phyloP scores from a whole-genome alignment of 2,329 filamentous ascomycete species.

The Colletotrichum agaves region DNA sequence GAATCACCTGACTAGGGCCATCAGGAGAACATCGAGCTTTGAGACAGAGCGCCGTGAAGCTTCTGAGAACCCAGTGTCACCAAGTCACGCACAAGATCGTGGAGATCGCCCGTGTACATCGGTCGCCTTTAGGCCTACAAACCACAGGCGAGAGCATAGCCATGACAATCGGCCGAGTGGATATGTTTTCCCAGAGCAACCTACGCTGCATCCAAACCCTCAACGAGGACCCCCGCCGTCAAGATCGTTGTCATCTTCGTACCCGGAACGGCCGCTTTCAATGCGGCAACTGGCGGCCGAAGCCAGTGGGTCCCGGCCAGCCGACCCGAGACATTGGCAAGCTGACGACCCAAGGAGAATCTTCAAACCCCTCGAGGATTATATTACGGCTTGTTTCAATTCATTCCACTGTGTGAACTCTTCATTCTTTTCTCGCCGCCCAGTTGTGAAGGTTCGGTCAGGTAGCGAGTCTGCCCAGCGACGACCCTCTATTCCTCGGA shows the following conservation, averaged over 20 bases:
- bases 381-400: conserved; percentile 75
- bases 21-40: conserved; percentile 41
- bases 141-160: conserved; percentile 27
- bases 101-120: conserved; percentile 13
- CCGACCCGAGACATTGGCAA: conserved; percentile 32
- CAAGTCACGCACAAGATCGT: background rate
- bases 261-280: conserved; percentile 52
- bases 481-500: conserved; percentile 48
- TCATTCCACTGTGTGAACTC: conserved; percentile 78
- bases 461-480: conserved; percentile 44
- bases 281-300: conserved; percentile 38
- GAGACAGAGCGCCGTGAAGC: conserved; percentile 28
- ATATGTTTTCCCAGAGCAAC: conserved; percentile 52
- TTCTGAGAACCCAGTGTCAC: background rate
- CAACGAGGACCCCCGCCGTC: conserved; percentile 40
- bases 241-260: conserved; percentile 58
- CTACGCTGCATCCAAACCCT: conserved; percentile 49
- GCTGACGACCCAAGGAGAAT: conserved; percentile 64
- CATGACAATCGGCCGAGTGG: conserved; percentile 5
- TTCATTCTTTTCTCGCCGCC: conserved; percentile 70
- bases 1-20: conserved; percentile 48
- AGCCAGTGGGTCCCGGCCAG: conserved; percentile 25
- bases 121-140: background rate
- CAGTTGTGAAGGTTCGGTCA: conserved; percentile 14
- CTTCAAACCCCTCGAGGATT: conserved; percentile 82